These are phyloP conservation scores for Singerocomus inundabilis DNA, from an alignment of 1,284 basidiomycete species.

Conservation along the genomic window DNA sequence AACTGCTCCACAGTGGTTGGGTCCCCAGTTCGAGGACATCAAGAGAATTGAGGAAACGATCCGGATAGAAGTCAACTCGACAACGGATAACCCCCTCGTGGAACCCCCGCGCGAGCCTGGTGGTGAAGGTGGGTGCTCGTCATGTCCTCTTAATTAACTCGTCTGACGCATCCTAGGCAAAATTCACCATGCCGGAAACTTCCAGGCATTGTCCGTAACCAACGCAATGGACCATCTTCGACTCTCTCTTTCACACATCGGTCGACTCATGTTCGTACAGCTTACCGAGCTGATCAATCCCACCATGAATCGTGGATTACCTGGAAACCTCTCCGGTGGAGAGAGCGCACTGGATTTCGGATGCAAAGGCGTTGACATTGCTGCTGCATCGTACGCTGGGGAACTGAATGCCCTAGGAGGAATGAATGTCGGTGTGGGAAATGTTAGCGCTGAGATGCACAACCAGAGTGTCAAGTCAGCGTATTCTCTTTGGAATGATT, in stretches of 20 bases:
- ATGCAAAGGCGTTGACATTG: constrained; percentile 84
- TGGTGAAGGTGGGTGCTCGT: constrained; percentile 17
- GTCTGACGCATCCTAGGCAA: constrained; percentile 66
- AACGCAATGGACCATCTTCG: constrained; percentile 89
- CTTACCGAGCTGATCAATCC: constrained; percentile 82
- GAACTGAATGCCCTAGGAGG: constrained; percentile 79
- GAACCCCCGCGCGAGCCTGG: constrained; percentile 22
- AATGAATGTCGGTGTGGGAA: constrained; percentile 81
- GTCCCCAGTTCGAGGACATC: constrained; percentile 84
- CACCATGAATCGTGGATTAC: constrained; percentile 78
- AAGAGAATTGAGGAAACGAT: constrained; percentile 62
- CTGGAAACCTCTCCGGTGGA: constrained; percentile 77
- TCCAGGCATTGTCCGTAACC: constrained; percentile 85
- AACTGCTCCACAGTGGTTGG: constrained; percentile 81
- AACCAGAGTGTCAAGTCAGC: constrained; percentile 83
- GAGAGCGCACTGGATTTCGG: constrained; percentile 85
- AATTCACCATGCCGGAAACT: constrained; percentile 83
- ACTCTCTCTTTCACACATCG: constrained; percentile 77
- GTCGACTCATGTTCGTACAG: constrained; percentile 82
- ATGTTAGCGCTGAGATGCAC: constrained; percentile 85
- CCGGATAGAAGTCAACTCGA: constrained; percentile 82
- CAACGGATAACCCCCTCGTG: constrained; percentile 34
- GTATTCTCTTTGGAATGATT: not conserved
- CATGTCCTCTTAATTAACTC: not conserved
- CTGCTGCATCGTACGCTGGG: constrained; percentile 74